Percentiles rank a stretch among this genome's conserved stretches.
phyloP scores from a whole-genome alignment of 305 asterid species.

The Fraxinus floribunda region DNA sequence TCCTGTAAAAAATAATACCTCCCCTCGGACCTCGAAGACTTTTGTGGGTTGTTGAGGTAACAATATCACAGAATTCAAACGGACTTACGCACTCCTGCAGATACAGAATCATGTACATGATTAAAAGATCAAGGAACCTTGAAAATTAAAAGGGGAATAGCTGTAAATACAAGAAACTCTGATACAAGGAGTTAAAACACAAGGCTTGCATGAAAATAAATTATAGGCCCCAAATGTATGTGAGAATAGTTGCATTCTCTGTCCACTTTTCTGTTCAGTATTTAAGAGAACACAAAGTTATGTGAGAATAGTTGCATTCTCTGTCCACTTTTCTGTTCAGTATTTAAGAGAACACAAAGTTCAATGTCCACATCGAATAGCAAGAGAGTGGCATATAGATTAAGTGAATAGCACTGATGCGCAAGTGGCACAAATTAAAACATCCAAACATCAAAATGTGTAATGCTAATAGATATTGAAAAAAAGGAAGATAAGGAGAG shows the following conservation, averaged over 20 bases:
- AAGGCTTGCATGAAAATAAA: background rate
- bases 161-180: background rate
- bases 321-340: background rate
- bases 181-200: background rate
- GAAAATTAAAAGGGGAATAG: constrained; percentile 2
- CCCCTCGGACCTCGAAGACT: constrained; percentile 98
- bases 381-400: background rate
- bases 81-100: constrained; percentile 85
- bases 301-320: background rate
- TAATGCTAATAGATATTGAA: background rate
- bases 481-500: background rate
- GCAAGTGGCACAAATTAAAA: background rate
- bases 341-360: background rate
- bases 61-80: constrained; percentile 86
- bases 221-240: background rate
- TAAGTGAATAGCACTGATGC: background rate
- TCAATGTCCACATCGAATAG: background rate
- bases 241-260: too few relatives aligned
- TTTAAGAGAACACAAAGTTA: too few relatives aligned
- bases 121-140: background rate
- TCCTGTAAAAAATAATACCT: constrained; percentile 84
- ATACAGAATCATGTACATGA: constrained; percentile 15
- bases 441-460: background rate
- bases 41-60: constrained; percentile 93
- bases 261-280: too few relatives aligned